phyloP scores from a whole-genome alignment of 371 early-diverging fungal genomes.

The Sporodiniella umbellata region DNA sequence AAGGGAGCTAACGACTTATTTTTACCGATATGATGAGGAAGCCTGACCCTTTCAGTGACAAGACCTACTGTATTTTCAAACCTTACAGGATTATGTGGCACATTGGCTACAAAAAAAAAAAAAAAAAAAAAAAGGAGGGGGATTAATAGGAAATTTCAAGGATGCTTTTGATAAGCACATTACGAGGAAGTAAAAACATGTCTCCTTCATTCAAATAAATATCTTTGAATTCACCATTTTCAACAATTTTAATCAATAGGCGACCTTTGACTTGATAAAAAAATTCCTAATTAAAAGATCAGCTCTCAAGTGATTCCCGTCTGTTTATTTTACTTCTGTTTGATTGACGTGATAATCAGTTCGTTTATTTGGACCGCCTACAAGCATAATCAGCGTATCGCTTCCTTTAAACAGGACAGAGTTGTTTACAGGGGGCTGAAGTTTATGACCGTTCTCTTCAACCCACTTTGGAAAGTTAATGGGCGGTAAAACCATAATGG shows the following conservation, averaged over 20 bases:
- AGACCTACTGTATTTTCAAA: conserved; percentile 91
- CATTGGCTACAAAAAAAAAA: conserved; percentile 53
- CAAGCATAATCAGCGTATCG: conserved; percentile 87
- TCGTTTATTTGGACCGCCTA: conserved; percentile 81
- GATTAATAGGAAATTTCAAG: no score
- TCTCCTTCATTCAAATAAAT: conserved; percentile 87
- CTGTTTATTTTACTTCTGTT: conserved; percentile 72
- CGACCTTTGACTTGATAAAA: conserved; percentile 94
- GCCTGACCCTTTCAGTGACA: conserved; percentile 87
- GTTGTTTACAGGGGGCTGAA: conserved; percentile 96
- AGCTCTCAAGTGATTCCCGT: no score
- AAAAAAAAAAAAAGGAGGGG: conserved; percentile 1
- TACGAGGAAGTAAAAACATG: conserved; percentile 93
- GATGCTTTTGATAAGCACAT: no score
- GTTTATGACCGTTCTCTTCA: conserved; percentile 72
- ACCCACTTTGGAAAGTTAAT: conserved; percentile 91
- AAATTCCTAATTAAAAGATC: conserved; percentile 69
- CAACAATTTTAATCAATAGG: conserved; percentile 84
- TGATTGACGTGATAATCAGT: conserved; percentile 95
- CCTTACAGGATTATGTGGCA: conserved; percentile 93
- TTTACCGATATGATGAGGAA: conserved; percentile 67
- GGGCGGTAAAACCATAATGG: conserved; percentile 57
- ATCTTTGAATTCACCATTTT: conserved; percentile 76
- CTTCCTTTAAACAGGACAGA: conserved; percentile 75
- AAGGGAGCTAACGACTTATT: no score